Evolutionary conservation across 139 green algal genomes (phyloP).

Genomic region (Astrephomene gubernaculifera): DNA sequence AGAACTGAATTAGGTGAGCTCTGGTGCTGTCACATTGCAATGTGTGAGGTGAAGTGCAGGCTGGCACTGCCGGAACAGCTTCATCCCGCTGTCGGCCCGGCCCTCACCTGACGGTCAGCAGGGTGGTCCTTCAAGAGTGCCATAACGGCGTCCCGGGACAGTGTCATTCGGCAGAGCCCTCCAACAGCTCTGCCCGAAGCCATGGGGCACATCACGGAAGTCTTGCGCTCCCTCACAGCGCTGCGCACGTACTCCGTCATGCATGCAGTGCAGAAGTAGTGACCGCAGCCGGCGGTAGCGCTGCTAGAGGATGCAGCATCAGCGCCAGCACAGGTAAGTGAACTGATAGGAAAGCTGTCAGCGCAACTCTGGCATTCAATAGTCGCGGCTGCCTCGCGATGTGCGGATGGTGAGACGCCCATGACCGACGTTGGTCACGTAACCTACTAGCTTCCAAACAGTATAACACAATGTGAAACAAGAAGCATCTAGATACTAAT

Average conservation of each 20-base stretch:
- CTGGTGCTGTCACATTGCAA: no score
- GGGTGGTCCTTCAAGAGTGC: background rate
- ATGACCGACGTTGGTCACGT: no score
- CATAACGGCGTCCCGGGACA: background rate
- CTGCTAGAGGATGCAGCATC: background rate
- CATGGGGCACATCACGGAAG: background rate
- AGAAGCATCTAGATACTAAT: no score
- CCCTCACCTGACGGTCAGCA: background rate
- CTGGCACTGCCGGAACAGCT: no score
- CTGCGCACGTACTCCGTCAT: background rate
- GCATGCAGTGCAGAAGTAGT: slow-evolving; percentile 1
- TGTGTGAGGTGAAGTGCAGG: no score
- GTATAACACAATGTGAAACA: no score
- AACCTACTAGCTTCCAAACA: no score
- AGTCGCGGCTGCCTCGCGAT: background rate
- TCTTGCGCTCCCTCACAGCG: background rate
- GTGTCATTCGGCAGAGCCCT: background rate
- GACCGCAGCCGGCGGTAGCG: background rate
- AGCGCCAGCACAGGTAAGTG: background rate
- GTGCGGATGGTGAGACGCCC: no score
- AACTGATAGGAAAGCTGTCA: background rate
- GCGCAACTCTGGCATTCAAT: background rate
- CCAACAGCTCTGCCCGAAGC: background rate
- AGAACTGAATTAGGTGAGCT: no score
- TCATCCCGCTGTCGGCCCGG: background rate